Evolutionary conservation across 495 filamentous ascomycete genomes (phyloP).

Genomic region (Penicillium egyptiacum): DNA sequence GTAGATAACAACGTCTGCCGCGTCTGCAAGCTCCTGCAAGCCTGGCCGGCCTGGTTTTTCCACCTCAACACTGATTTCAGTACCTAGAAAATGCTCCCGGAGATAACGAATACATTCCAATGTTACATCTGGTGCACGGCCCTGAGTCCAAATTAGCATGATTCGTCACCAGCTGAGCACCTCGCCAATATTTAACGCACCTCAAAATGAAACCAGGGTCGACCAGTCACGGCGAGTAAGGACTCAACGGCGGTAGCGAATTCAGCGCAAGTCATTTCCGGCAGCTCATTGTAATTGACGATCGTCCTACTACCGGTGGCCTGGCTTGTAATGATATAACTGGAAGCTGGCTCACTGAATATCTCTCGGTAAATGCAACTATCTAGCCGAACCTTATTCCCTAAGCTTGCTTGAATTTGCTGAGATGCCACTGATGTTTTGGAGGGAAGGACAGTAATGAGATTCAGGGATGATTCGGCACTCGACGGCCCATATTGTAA

Average conservation of each 20-base stretch:
- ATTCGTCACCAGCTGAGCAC: background rate
- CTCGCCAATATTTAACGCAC: conserved; percentile 36
- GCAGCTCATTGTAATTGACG: conserved; percentile 66
- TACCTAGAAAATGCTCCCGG: conserved; percentile 44
- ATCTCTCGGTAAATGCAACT: conserved; percentile 60
- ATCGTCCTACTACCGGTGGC: conserved; percentile 62
- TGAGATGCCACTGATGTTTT: conserved; percentile 38
- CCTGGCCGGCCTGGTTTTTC: conserved; percentile 66
- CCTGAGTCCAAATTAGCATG: conserved; percentile 41
- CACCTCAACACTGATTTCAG: conserved; percentile 64
- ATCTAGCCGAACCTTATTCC: conserved; percentile 45
- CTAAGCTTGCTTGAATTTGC: conserved; percentile 43
- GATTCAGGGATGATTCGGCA: conserved; percentile 28
- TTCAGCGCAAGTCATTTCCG: conserved; percentile 62
- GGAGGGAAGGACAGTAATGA: conserved; percentile 47
- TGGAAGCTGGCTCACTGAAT: conserved; percentile 59
- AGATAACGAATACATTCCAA: conserved; percentile 61
- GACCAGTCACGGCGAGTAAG: conserved; percentile 19
- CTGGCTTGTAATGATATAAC: conserved; percentile 67
- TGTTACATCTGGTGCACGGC: conserved; percentile 63
- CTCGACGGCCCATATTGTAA: conserved; percentile 22
- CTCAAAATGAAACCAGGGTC: conserved; percentile 71
- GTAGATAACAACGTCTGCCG: conserved; percentile 70
- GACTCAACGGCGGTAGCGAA: conserved; percentile 44
- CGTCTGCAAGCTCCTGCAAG: conserved; percentile 58